phyloP scores from a whole-genome alignment of 768 basidiomycete species.

The Tylopilus sp. region DNA sequence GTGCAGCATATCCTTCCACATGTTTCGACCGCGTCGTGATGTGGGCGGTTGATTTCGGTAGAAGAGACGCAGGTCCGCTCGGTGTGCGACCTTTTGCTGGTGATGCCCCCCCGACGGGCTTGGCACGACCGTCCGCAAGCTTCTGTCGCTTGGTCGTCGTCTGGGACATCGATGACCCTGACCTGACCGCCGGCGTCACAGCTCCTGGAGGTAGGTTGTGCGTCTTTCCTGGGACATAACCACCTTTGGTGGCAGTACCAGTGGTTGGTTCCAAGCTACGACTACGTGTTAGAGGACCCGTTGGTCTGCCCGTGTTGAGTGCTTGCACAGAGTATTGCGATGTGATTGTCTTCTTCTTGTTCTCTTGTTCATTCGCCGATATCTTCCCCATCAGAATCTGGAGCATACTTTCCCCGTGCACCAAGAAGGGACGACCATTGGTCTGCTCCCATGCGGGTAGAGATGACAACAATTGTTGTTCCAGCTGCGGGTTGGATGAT shows the following conservation, averaged over 20 bases:
- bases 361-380: slow-evolving; percentile 77
- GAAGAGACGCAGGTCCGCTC: slow-evolving; percentile 17
- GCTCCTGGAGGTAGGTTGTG: slow-evolving; percentile 28
- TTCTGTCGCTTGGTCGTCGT: slow-evolving; percentile 61
- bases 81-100: slow-evolving; percentile 29
- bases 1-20: slow-evolving; percentile 22
- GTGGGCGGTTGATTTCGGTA: slow-evolving; percentile 14
- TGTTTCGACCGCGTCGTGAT: slow-evolving; percentile 27
- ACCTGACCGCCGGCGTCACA: slow-evolving; percentile 63
- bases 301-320: slow-evolving; percentile 19
- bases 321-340: slow-evolving; percentile 33
- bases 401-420: slow-evolving; percentile 80
- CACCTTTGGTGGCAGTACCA: slow-evolving; percentile 11
- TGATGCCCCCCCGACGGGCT: slow-evolving; percentile 20
- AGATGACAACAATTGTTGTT: slow-evolving; percentile 74
- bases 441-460: slow-evolving; percentile 88
- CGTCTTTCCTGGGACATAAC: slow-evolving; percentile 31
- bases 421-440: slow-evolving; percentile 70
- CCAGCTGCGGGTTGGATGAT: slow-evolving; percentile 62
- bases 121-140: slow-evolving; percentile 39
- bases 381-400: slow-evolving; percentile 72
- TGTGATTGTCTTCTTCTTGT: slow-evolving; percentile 50
- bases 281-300: slow-evolving; percentile 21
- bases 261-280: slow-evolving; percentile 26
- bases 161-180: slow-evolving; percentile 39